These are phyloP conservation scores for Eucalyptus curtisii DNA, from an alignment of 345 rosid species.

Conservation along the genomic window DNA sequence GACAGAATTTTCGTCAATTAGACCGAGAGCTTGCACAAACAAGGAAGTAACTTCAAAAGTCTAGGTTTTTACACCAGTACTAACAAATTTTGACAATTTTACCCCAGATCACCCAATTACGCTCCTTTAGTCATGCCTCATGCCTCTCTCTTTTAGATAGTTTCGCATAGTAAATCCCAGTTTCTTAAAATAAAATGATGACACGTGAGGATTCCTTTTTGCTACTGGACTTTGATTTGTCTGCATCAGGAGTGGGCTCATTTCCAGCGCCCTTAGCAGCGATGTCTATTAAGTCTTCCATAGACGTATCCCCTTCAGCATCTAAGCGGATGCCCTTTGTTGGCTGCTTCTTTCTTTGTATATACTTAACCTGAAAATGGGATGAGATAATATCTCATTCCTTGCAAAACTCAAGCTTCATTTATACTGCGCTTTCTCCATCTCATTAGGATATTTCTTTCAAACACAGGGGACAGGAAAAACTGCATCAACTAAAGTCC, in stretches of 20 bases:
- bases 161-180: neutral
- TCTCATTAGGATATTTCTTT: neutral
- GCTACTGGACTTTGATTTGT: constrained; percentile 40
- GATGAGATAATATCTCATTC: neutral
- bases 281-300: constrained; percentile 65
- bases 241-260: constrained; percentile 51
- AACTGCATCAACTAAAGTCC: neutral
- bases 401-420: neutral
- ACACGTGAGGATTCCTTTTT: constrained; percentile 43
- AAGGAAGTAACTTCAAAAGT: neutral
- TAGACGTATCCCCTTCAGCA: constrained; percentile 95
- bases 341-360: constrained; percentile 61
- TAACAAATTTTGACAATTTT: neutral
- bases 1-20: neutral
- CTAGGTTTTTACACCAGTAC: neutral
- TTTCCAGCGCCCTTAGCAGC: constrained; percentile 24
- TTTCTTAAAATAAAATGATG: neutral
- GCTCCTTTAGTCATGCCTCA: neutral
- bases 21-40: neutral
- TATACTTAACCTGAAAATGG: constrained; percentile 60
- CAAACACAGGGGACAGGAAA: neutral
- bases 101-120: neutral
- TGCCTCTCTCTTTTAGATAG: neutral
- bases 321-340: constrained; percentile 75
- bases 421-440: neutral